Evolutionary conservation across 208 protist genomes (phyloP), one percentile per base, ranked within the genome.

Genomic region (Novymonas esmeraldas): DNA sequence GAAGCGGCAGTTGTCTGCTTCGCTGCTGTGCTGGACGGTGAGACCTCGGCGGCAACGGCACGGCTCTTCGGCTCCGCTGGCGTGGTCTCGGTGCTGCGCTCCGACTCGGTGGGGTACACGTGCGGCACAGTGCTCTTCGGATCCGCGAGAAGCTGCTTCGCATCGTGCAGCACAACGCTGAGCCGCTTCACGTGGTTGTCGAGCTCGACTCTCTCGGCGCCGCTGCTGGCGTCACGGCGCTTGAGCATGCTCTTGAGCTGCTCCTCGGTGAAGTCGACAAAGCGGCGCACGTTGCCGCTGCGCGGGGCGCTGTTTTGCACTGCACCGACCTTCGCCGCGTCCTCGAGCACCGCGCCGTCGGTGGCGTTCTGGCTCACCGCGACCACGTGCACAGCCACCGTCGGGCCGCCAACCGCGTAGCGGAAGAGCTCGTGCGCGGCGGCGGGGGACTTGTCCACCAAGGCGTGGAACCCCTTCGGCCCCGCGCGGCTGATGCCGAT

Each of bases 201-300:
- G 1, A 76, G 24, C 46, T 67, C 64, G 24, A 14, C 67, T 50
- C 64, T 78, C 28, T 79, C 78, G 44, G 64, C 16, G 11, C 64
- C 54, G 7, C 57, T 64, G 52, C 71, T 71, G 29, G 60, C 65
- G 22, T 70, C 69, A 38, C 49, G 26, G 54, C 67, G 52, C 28
- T 73, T 50, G 48, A 67, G 48, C 52, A 76, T 70, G 49, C 52
- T 45, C 36, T 57, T 58, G 29, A 74, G 28, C 59, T 83, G 69
- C 22, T 48, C 26, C 42, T 73, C 55, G 0, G 79, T 79, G 64
- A 81, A 83, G 20, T 87, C 70, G 44, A 90, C 57, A 61, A 90
- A 90, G 57, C 85, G 85, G 60, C 70, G 61, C 22, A 87, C 66
- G 51, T 90, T 87, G 44, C 85, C 85, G 56, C 81, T 87, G 55